These are phyloP conservation scores for Kwoniella sp. DNA, from an alignment of 768 basidiomycete genomes.

Conservation along the genomic window DNA sequence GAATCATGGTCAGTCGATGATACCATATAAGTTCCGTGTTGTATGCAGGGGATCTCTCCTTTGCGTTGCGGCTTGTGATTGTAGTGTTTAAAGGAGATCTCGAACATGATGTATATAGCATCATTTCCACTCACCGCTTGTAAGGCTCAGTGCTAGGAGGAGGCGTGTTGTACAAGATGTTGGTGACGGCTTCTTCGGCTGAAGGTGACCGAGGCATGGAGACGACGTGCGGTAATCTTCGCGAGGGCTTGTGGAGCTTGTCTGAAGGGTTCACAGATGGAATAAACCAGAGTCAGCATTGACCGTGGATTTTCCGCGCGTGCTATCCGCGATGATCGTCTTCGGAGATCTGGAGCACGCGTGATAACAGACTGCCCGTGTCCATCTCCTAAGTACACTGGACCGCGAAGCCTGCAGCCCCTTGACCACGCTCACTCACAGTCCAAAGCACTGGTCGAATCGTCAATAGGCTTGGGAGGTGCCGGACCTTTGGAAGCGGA, in stretches of 20 bases:
- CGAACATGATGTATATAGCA: background rate
- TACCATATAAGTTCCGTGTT: too few relatives aligned
- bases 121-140: constrained; percentile 57
- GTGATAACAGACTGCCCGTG: too few relatives aligned
- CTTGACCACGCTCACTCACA: constrained; percentile 60
- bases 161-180: constrained; percentile 95
- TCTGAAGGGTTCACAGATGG: constrained; percentile 32
- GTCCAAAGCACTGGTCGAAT: constrained; percentile 91
- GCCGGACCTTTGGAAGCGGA: constrained; percentile 25
- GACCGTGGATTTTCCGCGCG: too few relatives aligned
- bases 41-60: too few relatives aligned
- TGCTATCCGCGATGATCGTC: too few relatives aligned
- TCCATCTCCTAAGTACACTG: too few relatives aligned
- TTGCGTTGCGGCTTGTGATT: too few relatives aligned
- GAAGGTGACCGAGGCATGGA: constrained; percentile 79
- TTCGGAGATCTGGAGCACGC: too few relatives aligned
- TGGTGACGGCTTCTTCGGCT: constrained; percentile 95
- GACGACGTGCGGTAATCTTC: constrained; percentile 54
- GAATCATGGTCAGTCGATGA: too few relatives aligned
- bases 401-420: too few relatives aligned
- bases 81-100: too few relatives aligned
- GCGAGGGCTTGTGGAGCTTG: constrained; percentile 47
- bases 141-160: constrained; percentile 87
- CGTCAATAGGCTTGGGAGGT: constrained; percentile 68
- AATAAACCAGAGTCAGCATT: too few relatives aligned